Evolutionary conservation across 805 yeast species (phyloP), one percentile per base, ranked within the genome.

Genomic region (Hemisphaericaspora nanyangensis): DNA sequence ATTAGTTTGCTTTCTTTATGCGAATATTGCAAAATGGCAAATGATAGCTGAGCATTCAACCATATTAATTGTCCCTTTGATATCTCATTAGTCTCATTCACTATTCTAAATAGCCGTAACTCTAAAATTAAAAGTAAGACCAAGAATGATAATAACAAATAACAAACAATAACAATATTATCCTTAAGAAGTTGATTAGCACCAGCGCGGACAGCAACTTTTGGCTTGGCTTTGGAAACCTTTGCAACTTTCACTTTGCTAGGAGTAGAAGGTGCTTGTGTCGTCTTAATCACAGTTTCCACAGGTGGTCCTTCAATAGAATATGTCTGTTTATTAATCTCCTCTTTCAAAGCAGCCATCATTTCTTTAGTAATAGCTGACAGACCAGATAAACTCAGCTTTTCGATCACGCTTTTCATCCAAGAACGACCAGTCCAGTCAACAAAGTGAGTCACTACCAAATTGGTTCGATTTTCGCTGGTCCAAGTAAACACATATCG

Each of bases 391-490:
- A 72, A 65, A 11, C 95, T 82, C 40, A 90, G 90, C 46, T 80
- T 82, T 55, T 93, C 98, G 45, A 93, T 84, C 39, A 95, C 80
- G 11, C 85, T 75, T 57, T 88, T 90, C 52, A 93, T 77, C 97
- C 97, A 93, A 43, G 95, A 84, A 37, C 83, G 75, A 2, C 93
- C 95, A 0, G 84, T 77, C 99, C 99, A 93, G 33, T 85, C 82
- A 29, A 91, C 74, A 66, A 78, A 77, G 57, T 76, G 85, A n/a
- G 89, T 75, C n/a, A 85, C 61, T 31, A 64, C 65, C 29, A 93
- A 50, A 34, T 69, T 64, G 4, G 95, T 82, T 17, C 65, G 57
- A 51, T 82, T 85, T 20, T 70, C 60, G 7, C 66, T 69, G 0
- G 72, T 88, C 98, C 99, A 93, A 3, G 82, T 71, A 39, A 88